Percentiles rank a stretch among this genome's conserved stretches.
phyloP scores from a whole-genome alignment of 1,284 basidiomycete genomes.

The Austroboletus niveus region DNA sequence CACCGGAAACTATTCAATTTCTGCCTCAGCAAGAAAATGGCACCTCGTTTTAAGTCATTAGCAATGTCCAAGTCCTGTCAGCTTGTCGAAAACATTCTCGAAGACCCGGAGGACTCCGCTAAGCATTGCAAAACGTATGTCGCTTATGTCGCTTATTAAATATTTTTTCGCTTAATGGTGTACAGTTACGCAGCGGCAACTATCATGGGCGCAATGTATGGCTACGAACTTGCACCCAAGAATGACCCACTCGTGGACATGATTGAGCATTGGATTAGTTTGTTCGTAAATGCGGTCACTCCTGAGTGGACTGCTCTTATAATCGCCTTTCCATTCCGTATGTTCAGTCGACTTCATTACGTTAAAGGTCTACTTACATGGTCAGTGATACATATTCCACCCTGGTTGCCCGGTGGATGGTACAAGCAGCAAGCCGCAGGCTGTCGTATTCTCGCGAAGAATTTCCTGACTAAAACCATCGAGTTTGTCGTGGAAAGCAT shows the following conservation, averaged over 20 bases:
- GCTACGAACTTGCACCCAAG: constrained; percentile 23
- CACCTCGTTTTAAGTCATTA: constrained; percentile 11
- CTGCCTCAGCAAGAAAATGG: constrained; percentile 15
- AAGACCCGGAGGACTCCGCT: constrained; percentile 14
- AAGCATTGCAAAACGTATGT: constrained; percentile 24
- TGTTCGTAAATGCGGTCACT: constrained; percentile 18
- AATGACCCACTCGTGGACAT: constrained; percentile 28
- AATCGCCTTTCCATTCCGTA: constrained; percentile 25
- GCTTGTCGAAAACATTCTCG: constrained; percentile 23
- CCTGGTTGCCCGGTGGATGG: constrained; percentile 37
- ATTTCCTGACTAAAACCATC: constrained; percentile 31
- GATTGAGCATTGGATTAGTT: constrained; percentile 8
- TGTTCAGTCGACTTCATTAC: constrained; percentile 10
- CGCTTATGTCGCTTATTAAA: background rate
- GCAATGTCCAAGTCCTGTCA: constrained; percentile 22
- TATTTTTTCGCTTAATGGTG: background rate
- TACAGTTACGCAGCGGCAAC: constrained; percentile 22
- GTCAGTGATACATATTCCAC: constrained; percentile 32
- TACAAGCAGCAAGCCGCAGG: constrained; percentile 29
- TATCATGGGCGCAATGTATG: constrained; percentile 28
- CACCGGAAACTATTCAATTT: constrained; percentile 27
- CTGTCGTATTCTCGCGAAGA: constrained; percentile 24
- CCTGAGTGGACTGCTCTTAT: constrained; percentile 24
- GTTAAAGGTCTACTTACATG: constrained; percentile 16
- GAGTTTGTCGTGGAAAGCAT: constrained; percentile 32